phyloP scores from a whole-genome alignment of 2,329 filamentous ascomycete species.

The Paradendryphiella salina region DNA sequence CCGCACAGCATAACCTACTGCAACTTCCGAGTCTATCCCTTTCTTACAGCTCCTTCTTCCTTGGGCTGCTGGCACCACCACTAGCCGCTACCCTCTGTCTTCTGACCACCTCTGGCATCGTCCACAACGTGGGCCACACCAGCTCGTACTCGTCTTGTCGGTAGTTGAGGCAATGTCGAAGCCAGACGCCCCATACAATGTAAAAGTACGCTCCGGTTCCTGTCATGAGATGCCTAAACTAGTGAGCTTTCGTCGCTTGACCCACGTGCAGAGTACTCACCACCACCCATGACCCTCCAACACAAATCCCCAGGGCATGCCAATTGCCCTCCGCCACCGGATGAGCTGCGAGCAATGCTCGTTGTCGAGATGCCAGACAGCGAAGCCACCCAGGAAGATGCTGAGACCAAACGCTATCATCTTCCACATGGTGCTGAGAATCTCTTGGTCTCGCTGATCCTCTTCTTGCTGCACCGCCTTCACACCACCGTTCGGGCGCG shows the following conservation, averaged over 20 bases:
- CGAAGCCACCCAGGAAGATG: conserved; percentile 74
- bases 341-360: conserved; percentile 69
- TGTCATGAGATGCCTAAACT: conserved; percentile 72
- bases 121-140: conserved; percentile 66
- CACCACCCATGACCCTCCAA: conserved; percentile 76
- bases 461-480: conserved; percentile 50
- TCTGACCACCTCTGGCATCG: conserved; percentile 57
- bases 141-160: conserved; percentile 72
- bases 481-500: conserved; percentile 33
- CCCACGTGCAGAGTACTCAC: conserved; percentile 49
- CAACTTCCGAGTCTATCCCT: not conserved
- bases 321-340: conserved; percentile 66
- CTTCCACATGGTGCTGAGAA: conserved; percentile 71
- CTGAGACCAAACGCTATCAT: conserved; percentile 70
- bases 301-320: conserved; percentile 78
- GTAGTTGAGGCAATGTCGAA: conserved; percentile 74
- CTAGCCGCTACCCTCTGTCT: conserved; percentile 11
- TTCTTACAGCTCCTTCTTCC: conserved; percentile 40
- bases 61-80: conserved; percentile 23
- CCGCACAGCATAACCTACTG: not conserved
- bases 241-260: conserved; percentile 11
- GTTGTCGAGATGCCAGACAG: conserved; percentile 79
- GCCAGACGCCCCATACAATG: conserved; percentile 81
- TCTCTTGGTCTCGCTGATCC: conserved; percentile 60
- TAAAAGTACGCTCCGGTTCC: conserved; percentile 82